phyloP scores from a whole-genome alignment of 1,284 basidiomycete genomes.

The Malassezia obtusa region DNA sequence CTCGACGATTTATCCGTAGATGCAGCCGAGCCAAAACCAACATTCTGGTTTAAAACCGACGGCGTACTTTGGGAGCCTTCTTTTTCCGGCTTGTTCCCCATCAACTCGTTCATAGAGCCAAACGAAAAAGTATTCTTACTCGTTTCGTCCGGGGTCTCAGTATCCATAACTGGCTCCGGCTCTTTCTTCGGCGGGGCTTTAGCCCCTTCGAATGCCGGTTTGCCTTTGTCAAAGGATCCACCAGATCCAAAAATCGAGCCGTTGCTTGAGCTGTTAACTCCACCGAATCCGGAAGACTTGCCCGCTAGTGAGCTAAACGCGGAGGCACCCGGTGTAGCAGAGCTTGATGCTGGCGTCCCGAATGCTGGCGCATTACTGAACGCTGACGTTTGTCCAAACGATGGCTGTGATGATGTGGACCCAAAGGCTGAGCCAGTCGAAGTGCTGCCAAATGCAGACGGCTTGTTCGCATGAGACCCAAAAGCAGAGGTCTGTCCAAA shows the following conservation, averaged over 20 bases:
- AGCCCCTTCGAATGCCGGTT: neutral
- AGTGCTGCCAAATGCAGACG: neutral
- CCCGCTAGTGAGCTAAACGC: neutral
- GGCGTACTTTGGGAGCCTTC: neutral
- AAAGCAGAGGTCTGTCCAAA: conserved; percentile 16
- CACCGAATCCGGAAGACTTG: neutral
- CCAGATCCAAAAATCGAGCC: conserved; percentile 15
- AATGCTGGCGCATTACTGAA: conserved; percentile 38
- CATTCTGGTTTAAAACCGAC: neutral
- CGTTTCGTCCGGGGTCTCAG: neutral
- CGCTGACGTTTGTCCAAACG: conserved; percentile 14
- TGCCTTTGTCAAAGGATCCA: neutral
- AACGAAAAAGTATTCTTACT: neutral
- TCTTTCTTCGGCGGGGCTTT: neutral
- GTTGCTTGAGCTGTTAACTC: neutral
- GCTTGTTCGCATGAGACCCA: neutral
- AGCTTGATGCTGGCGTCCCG: conserved; percentile 29
- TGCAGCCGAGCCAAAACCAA: conserved; percentile 5
- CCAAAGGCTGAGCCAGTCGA: neutral
- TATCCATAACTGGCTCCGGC: neutral
- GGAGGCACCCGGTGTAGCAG: conserved; percentile 11
- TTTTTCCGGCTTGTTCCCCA: neutral
- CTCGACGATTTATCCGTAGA: neutral
- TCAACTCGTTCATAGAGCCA: neutral
- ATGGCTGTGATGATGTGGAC: too few species aligned